Conservation (phyloP, 441 rosid genomes). For the Euphorbia schlechtendalii region DNA sequence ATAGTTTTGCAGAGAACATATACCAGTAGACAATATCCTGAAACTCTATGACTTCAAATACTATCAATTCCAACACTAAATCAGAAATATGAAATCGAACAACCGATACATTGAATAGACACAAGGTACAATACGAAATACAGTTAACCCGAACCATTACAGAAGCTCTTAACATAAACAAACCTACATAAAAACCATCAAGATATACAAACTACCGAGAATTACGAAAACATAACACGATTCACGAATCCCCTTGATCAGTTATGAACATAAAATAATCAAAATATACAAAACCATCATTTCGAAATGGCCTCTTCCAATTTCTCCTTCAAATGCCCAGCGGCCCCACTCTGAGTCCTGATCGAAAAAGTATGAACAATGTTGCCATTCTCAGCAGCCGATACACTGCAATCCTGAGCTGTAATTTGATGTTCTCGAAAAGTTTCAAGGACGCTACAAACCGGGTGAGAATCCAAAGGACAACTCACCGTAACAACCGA, state of each 20-base stretch:
- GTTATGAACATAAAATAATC: too few relatives aligned
- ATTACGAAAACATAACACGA: too few relatives aligned
- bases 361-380: conserved; percentile 72
- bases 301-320: conserved; percentile 51
- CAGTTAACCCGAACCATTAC: too few relatives aligned
- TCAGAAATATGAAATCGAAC: not conserved
- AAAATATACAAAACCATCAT: conserved; percentile 22
- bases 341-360: conserved; percentile 52
- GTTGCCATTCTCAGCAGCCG: conserved; percentile 44
- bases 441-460: conserved; percentile 45
- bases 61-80: not conserved
- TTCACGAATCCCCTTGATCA: too few relatives aligned
- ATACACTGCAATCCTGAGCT: conserved; percentile 51
- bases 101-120: not conserved
- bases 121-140: not conserved
- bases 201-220: not conserved
- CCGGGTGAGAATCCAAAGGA: conserved; percentile 70
- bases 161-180: too few relatives aligned
- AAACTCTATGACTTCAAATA: not conserved
- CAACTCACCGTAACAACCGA: conserved; percentile 66
- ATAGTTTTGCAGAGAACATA: too few relatives aligned
- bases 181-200: not conserved
- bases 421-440: conserved; percentile 58
- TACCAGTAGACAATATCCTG: too few relatives aligned
- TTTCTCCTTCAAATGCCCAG: conserved; percentile 81